Percentiles rank a stretch among this genome's conserved stretches.
Conservation (phyloP, 768 basidiomycete species). For the Tricholoma furcatifolium region DNA sequence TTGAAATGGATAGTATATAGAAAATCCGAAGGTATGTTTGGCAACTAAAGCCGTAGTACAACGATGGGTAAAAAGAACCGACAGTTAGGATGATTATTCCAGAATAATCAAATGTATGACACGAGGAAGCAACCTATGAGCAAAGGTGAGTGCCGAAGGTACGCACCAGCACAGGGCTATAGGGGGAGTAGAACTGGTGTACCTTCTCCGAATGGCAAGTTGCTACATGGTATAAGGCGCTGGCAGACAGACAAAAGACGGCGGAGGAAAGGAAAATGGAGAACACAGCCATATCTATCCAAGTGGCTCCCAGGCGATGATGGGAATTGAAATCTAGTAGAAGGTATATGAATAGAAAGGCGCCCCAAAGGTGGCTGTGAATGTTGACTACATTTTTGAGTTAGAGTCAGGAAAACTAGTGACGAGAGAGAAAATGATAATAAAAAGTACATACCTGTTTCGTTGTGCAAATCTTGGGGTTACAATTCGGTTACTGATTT, state of each 20-base stretch:
- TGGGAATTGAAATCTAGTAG: slow-evolving; percentile 50
- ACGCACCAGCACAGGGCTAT: background rate
- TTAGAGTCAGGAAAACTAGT: slow-evolving; percentile 11
- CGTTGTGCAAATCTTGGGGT: slow-evolving; percentile 69
- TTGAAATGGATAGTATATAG: slow-evolving; percentile 51
- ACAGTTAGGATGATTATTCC: slow-evolving; percentile 80
- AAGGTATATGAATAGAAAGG: slow-evolving; percentile 57
- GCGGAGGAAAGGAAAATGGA: slow-evolving; percentile 68
- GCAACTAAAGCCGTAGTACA: slow-evolving; percentile 81
- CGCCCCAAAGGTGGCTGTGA: slow-evolving; percentile 76
- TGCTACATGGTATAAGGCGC: slow-evolving; percentile 72
- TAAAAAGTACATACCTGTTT: slow-evolving; percentile 48
- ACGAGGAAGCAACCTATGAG: slow-evolving; percentile 54
- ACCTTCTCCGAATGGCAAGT: slow-evolving; percentile 74
- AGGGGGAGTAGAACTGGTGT: slow-evolving; percentile 23
- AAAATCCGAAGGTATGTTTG: slow-evolving; percentile 49
- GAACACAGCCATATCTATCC: slow-evolving; percentile 61
- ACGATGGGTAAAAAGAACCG: slow-evolving; percentile 74
- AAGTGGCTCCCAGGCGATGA: slow-evolving; percentile 57
- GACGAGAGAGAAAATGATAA: slow-evolving; percentile 3
- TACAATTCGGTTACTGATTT: slow-evolving; percentile 12
- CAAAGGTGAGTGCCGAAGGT: slow-evolving; percentile 4
- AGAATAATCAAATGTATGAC: slow-evolving; percentile 71
- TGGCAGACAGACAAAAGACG: slow-evolving; percentile 68
- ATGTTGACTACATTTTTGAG: slow-evolving; percentile 65